Percentiles rank a stretch among this genome's conserved stretches.
phyloP scores from a whole-genome alignment of 2,329 filamentous ascomycete species.

The Cladobotryum protrusum region DNA sequence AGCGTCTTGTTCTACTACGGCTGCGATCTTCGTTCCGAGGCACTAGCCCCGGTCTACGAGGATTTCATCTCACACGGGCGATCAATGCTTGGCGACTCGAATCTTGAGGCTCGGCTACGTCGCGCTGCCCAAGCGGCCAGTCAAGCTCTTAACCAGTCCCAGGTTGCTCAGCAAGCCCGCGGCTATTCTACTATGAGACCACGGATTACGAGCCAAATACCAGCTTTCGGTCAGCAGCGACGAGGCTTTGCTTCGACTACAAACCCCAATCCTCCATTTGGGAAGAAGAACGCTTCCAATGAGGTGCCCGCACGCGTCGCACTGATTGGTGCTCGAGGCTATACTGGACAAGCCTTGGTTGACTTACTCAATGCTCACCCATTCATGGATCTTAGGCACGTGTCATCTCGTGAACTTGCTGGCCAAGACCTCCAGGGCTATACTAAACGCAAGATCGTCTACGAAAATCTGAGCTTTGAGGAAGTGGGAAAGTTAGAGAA shows the following conservation, averaged over 20 bases:
- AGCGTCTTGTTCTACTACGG: constrained; percentile 97
- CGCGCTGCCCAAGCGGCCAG: constrained; percentile 67
- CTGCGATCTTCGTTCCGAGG: constrained; percentile 69
- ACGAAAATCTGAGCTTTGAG: constrained; percentile 83
- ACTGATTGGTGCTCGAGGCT: constrained; percentile 86
- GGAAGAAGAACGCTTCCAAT: constrained; percentile 82
- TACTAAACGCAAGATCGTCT: constrained; percentile 82
- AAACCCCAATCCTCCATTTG: constrained; percentile 70
- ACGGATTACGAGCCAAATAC: constrained; percentile 39
- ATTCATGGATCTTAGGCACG: constrained; percentile 81
- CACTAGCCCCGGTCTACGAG: constrained; percentile 70
- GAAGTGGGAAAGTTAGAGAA: constrained; percentile 81
- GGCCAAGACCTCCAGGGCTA: constrained; percentile 87
- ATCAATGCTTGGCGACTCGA: constrained; percentile 83
- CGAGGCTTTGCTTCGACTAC: constrained; percentile 19
- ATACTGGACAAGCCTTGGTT: constrained; percentile 88
- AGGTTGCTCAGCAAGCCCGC: constrained; percentile 19
- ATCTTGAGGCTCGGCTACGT: constrained; percentile 79
- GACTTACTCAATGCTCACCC: constrained; percentile 82
- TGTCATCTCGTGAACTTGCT: constrained; percentile 86
- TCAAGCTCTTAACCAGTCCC: constrained; percentile 34
- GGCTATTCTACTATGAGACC: constrained; percentile 15
- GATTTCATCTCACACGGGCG: constrained; percentile 79
- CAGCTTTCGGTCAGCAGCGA: constrained; percentile 30
- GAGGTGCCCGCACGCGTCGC: constrained; percentile 71